A percentile compares a stretch with the other conserved stretches of the same genome.
These are phyloP conservation scores for Cryphonectria naterciae DNA, from an alignment of 2,329 filamentous ascomycete genomes.

Conservation along the genomic window DNA sequence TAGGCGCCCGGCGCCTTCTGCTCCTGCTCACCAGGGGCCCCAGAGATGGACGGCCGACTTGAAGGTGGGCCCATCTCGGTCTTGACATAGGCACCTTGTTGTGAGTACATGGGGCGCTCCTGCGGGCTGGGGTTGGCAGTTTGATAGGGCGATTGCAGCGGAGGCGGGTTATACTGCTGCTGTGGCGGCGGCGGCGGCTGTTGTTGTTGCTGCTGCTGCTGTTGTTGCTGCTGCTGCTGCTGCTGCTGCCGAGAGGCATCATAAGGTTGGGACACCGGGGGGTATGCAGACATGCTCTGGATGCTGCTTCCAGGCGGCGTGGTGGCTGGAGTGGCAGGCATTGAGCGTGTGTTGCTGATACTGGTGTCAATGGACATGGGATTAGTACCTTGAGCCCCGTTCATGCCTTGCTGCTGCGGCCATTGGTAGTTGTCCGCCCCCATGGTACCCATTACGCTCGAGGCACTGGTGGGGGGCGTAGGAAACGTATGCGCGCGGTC, in stretches of 20 bases:
- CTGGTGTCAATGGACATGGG: slow-evolving; percentile 81
- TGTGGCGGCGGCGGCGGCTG: slow-evolving; percentile 66
- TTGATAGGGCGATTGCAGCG: slow-evolving; percentile 72
- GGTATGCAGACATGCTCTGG: slow-evolving; percentile 80
- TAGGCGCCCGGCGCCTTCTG: slow-evolving; percentile 68
- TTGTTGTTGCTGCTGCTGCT: slow-evolving; percentile 74
- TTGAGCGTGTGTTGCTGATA: slow-evolving; percentile 78
- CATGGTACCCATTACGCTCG: slow-evolving; percentile 77
- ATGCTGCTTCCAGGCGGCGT: slow-evolving; percentile 81
- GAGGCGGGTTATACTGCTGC: slow-evolving; percentile 71
- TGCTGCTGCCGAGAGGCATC: slow-evolving; percentile 68
- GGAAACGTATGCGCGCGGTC: slow-evolving; percentile 92
- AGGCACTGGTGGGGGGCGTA: slow-evolving; percentile 91
- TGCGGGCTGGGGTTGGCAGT: slow-evolving; percentile 63
- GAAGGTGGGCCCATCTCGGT: slow-evolving; percentile 87
- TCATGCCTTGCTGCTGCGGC: slow-evolving; percentile 63
- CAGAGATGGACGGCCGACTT: slow-evolving; percentile 56
- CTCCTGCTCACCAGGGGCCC: slow-evolving; percentile 61
- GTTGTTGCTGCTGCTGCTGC: slow-evolving; percentile 67
- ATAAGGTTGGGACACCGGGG: slow-evolving; percentile 69
- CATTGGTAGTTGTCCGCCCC: slow-evolving; percentile 81
- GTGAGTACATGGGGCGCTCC: slow-evolving; percentile 68
- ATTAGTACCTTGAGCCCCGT: slow-evolving; percentile 65
- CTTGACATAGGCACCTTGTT: slow-evolving; percentile 77
- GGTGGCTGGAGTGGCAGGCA: slow-evolving; percentile 88